phyloP scores from a whole-genome alignment of 2,329 filamentous ascomycete species.

The Neobulgaria alba region DNA sequence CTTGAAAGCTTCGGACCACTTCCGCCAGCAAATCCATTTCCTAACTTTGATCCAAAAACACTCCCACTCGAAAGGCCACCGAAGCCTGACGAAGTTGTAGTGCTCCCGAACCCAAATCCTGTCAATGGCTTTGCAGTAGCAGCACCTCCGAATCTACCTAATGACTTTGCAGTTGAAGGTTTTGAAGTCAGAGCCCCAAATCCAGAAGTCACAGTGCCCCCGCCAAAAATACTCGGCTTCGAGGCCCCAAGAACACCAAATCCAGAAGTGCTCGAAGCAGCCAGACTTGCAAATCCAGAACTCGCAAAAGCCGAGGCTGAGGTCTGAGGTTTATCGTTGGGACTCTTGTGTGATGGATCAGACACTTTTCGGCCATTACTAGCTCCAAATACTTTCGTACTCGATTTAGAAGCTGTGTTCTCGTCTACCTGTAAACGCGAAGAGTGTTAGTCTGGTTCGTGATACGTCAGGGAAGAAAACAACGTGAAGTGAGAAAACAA shows the following conservation, averaged over 20 bases:
- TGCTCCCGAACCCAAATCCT: conserved; percentile 29
- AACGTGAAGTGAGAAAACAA: background rate
- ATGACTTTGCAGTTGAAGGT: conserved; percentile 31
- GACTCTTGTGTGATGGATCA: background rate
- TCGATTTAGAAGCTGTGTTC: conserved; percentile 3
- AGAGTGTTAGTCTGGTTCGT: background rate
- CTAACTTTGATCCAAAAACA: conserved; percentile 33
- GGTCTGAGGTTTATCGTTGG: conserved; percentile 32
- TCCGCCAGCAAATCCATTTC: conserved; percentile 33
- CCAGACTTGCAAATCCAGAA: conserved; percentile 60
- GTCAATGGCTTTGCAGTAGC: conserved; percentile 22
- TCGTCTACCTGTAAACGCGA: background rate
- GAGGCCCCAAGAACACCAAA: conserved; percentile 49
- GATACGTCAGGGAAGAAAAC: background rate
- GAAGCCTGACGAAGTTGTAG: conserved; percentile 28
- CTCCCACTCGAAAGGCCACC: conserved; percentile 32
- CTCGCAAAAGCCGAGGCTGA: conserved; percentile 56
- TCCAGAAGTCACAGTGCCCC: conserved; percentile 32
- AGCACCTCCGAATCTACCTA: conserved; percentile 37
- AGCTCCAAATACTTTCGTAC: conserved; percentile 1
- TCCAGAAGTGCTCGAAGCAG: conserved; percentile 51
- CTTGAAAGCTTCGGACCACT: conserved; percentile 44
- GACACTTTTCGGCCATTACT: conserved; percentile 7
- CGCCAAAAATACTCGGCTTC: conserved; percentile 43
- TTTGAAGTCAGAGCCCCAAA: conserved; percentile 37